Percentiles rank a stretch among this genome's conserved stretches.
phyloP scores from a whole-genome alignment of 345 rosid genomes.

The Hypericum androsaemum region DNA sequence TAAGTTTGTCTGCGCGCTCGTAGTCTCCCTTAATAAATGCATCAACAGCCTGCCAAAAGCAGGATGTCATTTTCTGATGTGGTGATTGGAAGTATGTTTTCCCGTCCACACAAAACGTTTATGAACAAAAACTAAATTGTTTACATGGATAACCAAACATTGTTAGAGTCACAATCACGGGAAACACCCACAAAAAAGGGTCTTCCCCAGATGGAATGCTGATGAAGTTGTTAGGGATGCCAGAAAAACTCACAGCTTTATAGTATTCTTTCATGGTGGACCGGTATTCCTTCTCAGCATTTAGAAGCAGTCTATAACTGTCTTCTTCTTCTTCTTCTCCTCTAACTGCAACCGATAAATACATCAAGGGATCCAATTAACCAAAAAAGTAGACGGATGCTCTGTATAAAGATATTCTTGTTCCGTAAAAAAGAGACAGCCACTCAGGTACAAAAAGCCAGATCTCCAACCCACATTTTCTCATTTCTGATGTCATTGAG shows the following conservation, averaged over 20 bases:
- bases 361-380: too few relatives aligned
- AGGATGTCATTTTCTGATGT: too few relatives aligned
- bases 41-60: slow-evolving; percentile 34
- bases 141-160: too few relatives aligned
- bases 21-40: slow-evolving; percentile 35
- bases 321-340: slow-evolving; percentile 36
- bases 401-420: too few relatives aligned
- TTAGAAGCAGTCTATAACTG: slow-evolving; percentile 41
- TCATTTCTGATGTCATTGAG: too few relatives aligned
- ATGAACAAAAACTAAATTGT: not conserved
- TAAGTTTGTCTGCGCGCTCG: slow-evolving; percentile 32
- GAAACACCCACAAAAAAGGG: not conserved
- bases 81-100: too few relatives aligned
- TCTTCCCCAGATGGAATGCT: too few relatives aligned
- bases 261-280: slow-evolving; percentile 46
- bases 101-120: too few relatives aligned
- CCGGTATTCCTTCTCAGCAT: slow-evolving; percentile 44
- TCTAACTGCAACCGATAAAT: slow-evolving; percentile 14
- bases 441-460: too few relatives aligned
- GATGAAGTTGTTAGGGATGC: too few relatives aligned
- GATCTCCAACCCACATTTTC: too few relatives aligned
- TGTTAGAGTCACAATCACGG: not conserved
- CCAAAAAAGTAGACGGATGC: not conserved
- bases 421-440: not conserved
- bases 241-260: slow-evolving; percentile 37